Conservation (phyloP, 2,329 filamentous ascomycete species). For the Penicillium sp. region DNA sequence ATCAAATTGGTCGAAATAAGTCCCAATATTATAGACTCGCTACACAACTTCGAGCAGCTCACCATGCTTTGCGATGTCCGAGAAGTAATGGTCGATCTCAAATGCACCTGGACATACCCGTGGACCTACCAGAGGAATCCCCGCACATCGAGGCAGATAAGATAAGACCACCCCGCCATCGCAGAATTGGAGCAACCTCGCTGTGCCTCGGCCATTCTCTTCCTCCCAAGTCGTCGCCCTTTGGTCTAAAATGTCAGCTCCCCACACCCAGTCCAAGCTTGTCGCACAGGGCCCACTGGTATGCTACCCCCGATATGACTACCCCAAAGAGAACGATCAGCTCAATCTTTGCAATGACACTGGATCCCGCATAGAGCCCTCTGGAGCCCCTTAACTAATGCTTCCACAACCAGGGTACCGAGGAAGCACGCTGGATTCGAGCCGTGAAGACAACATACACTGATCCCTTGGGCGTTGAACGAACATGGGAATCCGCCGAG, state of each 20-base stretch:
- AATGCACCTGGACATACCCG: background rate
- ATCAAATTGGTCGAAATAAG: too few relatives aligned
- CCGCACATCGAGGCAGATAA: slow-evolving; percentile 1
- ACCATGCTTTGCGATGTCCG: too few relatives aligned
- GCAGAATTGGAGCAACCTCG: background rate
- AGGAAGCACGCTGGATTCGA: slow-evolving; percentile 45
- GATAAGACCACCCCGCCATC: slow-evolving; percentile 12
- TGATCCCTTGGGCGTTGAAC: slow-evolving; percentile 44
- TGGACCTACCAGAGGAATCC: background rate
- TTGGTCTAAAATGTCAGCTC: slow-evolving; percentile 21
- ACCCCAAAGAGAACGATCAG: background rate
- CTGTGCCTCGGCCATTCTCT: background rate
- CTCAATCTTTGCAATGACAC: background rate
- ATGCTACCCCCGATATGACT: slow-evolving; percentile 11
- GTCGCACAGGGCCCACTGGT: slow-evolving; percentile 38
- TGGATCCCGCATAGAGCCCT: background rate
- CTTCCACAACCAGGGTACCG: slow-evolving; percentile 30
- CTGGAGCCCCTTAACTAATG: background rate
- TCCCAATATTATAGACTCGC: too few relatives aligned
- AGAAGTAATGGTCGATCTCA: too few relatives aligned
- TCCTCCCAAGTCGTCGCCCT: background rate
- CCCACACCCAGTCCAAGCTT: slow-evolving; percentile 30
- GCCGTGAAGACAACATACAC: slow-evolving; percentile 46
- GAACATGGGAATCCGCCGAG: slow-evolving; percentile 49
- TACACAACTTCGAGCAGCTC: too few relatives aligned